A percentile compares a stretch with the other conserved stretches of the same genome.
These are phyloP conservation scores for Trichoderma atroviride DNA, from an alignment of 2,329 filamentous ascomycete species.

Conservation along the genomic window DNA sequence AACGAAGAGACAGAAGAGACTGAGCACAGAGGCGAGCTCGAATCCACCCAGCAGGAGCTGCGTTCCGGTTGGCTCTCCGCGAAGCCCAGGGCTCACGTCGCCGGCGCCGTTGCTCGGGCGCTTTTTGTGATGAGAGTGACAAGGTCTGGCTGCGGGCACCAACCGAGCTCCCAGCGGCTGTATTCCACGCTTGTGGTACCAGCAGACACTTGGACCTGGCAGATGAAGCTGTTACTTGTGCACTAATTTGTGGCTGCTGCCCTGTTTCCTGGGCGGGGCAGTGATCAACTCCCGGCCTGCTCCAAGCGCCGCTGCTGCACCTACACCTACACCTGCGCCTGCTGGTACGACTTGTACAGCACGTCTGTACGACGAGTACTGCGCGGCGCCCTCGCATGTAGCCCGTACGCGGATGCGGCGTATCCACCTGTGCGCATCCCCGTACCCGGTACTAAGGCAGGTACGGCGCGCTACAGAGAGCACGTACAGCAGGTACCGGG, in stretches of 20 bases:
- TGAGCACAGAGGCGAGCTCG: not conserved
- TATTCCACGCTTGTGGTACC: not conserved
- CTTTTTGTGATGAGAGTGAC: not conserved
- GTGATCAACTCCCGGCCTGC: constrained; percentile 23
- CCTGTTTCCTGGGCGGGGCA: constrained; percentile 9
- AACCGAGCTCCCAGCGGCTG: not conserved
- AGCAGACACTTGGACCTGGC: not conserved
- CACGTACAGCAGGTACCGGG: not conserved
- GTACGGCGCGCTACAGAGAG: constrained; percentile 15
- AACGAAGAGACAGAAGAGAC: not conserved
- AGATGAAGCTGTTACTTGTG: not conserved
- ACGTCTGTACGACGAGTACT: not conserved
- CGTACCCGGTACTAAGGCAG: constrained; percentile 19
- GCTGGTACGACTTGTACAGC: not conserved
- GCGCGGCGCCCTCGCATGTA: not conserved
- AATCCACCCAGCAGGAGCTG: not conserved
- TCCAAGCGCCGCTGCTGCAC: not conserved
- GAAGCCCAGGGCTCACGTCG: not conserved
- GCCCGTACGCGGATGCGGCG: not conserved
- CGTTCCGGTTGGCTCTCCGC: not conserved
- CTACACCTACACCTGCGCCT: not conserved
- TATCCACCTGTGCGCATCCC: not conserved
- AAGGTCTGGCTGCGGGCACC: not conserved
- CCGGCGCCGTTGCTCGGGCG: not conserved
- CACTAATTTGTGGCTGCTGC: not conserved